Evolutionary conservation across 768 basidiomycete genomes (phyloP).

Genomic region (Mycena albidolilacea): DNA sequence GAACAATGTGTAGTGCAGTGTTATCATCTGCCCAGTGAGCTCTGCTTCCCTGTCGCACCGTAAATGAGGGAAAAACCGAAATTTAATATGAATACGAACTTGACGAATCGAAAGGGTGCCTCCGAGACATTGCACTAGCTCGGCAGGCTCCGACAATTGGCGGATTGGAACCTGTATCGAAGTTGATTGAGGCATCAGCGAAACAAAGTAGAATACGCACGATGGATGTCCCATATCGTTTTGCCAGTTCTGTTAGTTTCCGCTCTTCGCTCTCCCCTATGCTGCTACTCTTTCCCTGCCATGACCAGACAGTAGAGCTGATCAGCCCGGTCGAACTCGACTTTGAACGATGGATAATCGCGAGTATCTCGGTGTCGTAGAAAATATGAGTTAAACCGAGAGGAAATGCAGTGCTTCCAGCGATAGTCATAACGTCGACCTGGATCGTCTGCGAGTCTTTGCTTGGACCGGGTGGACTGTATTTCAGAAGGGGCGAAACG

Average conservation of each 20-base stretch:
- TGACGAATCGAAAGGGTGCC: constrained; percentile 83
- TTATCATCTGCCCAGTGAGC: constrained; percentile 85
- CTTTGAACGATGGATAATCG: constrained; percentile 79
- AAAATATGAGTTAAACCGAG: constrained; percentile 70
- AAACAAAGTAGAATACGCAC: constrained; percentile 56
- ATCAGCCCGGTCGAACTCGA: constrained; percentile 76
- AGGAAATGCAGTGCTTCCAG: constrained; percentile 62
- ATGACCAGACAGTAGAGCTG: constrained; percentile 81
- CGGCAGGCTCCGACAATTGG: constrained; percentile 76
- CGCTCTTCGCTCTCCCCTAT: constrained; percentile 73
- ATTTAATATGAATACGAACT: constrained; percentile 54
- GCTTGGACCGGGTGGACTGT: constrained; percentile 44
- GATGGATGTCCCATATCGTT: constrained; percentile 76
- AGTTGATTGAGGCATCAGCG: constrained; percentile 19
- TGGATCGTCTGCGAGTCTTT: constrained; percentile 70
- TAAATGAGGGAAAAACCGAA: not conserved
- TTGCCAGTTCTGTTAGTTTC: constrained; percentile 79
- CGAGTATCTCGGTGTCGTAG: constrained; percentile 81
- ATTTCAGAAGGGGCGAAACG: constrained; percentile 60
- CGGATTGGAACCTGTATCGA: constrained; percentile 57
- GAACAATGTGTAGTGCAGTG: constrained; percentile 85
- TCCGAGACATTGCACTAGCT: constrained; percentile 76
- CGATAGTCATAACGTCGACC: constrained; percentile 78
- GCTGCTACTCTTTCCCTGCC: constrained; percentile 73
- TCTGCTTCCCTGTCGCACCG: constrained; percentile 69